Conservation (phyloP, 164 flowering plant genomes). For the grape (Vitis vinifera) region ASM3070453v1 NC_081815.1:1960001-1960500, state of each 20-base stretch:
- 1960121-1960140: conserved; percentile 50
- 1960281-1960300: too few relatives aligned
- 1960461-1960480: conserved; percentile 96
- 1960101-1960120: conserved; percentile 66
- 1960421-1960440: neutral
- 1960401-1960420: neutral
- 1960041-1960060: conserved; percentile 99
- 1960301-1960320: too few relatives aligned
- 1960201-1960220: conserved; percentile 4
- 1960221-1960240: neutral
- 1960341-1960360: neutral
- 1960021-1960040: neutral
- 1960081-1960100: conserved; percentile 84
- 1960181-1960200: conserved; percentile 82
- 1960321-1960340: too few relatives aligned
- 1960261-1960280: too few relatives aligned
- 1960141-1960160: conserved; percentile 70
- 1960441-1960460: conserved; percentile 20
- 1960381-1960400: neutral
- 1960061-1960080: conserved; percentile 65
- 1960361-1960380: neutral
- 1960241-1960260: neutral
- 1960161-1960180: conserved; percentile 56
- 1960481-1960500: conserved; percentile 87
- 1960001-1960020: neutral